Evolutionary conservation across 2,329 filamentous ascomycete species (phyloP), one percentile per base, ranked within the genome.

Genomic region (Cordyceps pruinosa): DNA sequence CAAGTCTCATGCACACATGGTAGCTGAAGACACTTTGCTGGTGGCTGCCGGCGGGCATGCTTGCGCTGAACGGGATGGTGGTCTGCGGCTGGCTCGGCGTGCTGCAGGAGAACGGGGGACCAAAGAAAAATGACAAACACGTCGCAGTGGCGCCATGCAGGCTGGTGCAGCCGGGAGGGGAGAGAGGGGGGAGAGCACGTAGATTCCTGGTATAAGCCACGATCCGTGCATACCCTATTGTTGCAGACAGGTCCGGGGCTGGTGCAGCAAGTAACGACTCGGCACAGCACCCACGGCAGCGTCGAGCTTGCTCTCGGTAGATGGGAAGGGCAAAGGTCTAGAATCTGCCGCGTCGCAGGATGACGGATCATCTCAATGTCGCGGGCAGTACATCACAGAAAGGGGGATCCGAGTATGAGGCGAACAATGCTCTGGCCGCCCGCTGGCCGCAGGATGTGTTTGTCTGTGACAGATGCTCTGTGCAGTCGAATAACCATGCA

Each of bases 181-280:
- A 3, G 17, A 39, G 30, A 10, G n/a, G 5, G 19, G n/a, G 12
- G 37, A 19, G 5, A 4, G 21, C n/a, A 23, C 1, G 7, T 49
- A 17, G 47, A 49, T 39, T 39, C 30, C 32, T 50, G 34, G 46
- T 39, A 23, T 39, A 50, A 50, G 47, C 47, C 47, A 50, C 47
- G 47, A 50, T 50, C 35, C 23, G 47, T 39, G 23, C 47, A 50
- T 50, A n/a, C 13, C 21, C 41, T 25, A 30, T 37, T 28, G 15
- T 23, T 21, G n/a, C n/a, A 21, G 3, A 6, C n/a, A 6, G 12
- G 19, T 17, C 19, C n/a, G 10, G 12, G 37, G 37, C n/a, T 5
- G 1, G 4, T 19, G 37, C 37, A 41, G 37, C 19, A 41, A 19
- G 28, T 32, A 32, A 42, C 9, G 39, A 42, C 21, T 42, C 34